Evolutionary conservation across 2,329 filamentous ascomycete genomes (phyloP).

Genomic region (Monosporascus sp.): DNA sequence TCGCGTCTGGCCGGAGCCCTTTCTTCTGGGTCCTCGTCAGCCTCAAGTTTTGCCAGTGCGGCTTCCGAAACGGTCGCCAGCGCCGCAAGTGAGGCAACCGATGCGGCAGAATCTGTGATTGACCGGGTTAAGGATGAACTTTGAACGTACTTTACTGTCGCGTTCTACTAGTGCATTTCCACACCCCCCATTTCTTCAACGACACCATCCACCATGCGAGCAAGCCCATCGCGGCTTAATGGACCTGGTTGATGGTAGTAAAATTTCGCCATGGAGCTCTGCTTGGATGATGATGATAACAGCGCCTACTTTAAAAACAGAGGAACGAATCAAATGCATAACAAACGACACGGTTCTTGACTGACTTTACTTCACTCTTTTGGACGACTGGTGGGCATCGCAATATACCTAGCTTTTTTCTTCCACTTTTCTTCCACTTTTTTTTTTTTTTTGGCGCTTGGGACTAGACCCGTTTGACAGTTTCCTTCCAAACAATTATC

Average conservation of each 20-base stretch:
- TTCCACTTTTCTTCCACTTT: neutral
- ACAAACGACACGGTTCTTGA: neutral
- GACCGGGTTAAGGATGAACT: conserved; percentile 20
- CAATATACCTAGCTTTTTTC: neutral
- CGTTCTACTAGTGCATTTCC: too few species aligned
- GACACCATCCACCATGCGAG: too few species aligned
- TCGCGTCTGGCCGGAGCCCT: conserved; percentile 67
- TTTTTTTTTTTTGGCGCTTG: neutral
- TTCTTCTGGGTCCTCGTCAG: conserved; percentile 56
- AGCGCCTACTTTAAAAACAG: neutral
- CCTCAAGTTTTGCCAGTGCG: conserved; percentile 37
- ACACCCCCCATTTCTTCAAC: too few species aligned
- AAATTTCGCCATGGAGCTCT: neutral
- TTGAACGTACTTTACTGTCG: conserved; percentile 1
- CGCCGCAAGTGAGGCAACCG: conserved; percentile 19
- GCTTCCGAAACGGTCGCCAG: conserved; percentile 25
- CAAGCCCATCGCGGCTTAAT: too few species aligned
- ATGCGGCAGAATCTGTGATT: conserved; percentile 19
- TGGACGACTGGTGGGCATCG: neutral
- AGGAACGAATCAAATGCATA: neutral
- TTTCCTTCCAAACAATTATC: neutral
- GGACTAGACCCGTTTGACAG: neutral
- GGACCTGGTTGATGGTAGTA: neutral
- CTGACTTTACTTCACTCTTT: neutral
- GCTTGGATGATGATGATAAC: neutral